A percentile compares a stretch with the other conserved stretches of the same genome.
Conservation (phyloP, 441 rosid genomes). For the Dalechampia spathulata region DNA sequence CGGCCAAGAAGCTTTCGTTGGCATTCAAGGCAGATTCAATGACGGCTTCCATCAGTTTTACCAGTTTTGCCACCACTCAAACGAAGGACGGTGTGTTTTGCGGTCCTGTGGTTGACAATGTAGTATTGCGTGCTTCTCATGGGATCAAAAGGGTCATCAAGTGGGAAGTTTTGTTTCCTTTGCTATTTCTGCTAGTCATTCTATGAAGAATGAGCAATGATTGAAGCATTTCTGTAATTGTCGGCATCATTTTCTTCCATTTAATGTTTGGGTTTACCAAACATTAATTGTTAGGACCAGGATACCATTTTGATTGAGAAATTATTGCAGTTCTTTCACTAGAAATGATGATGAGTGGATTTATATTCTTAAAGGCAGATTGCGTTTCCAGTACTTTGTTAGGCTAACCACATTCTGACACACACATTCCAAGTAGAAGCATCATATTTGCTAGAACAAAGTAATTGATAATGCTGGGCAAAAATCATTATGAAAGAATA, state of each 20-base stretch:
- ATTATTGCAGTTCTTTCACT: neutral
- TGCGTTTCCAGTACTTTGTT: no score
- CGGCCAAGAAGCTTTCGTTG: slow-evolving; percentile 19
- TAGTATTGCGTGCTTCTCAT: slow-evolving; percentile 3
- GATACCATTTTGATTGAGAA: neutral
- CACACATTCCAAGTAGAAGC: no score
- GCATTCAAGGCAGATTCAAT: slow-evolving; percentile 34
- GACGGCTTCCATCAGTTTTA: slow-evolving; percentile 12
- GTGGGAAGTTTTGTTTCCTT: slow-evolving; percentile 17
- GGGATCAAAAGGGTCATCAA: slow-evolving; percentile 9
- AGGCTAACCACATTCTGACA: no score
- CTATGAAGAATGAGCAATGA: neutral
- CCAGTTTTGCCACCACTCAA: slow-evolving; percentile 10
- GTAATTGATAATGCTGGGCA: no score
- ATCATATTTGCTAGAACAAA: no score
- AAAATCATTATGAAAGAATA: no score
- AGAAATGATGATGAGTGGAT: neutral
- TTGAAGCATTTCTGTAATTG: neutral
- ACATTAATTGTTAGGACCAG: neutral
- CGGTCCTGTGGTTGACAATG: slow-evolving; percentile 13
- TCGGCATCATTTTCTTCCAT: neutral
- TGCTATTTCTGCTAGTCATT: slow-evolving; percentile 3
- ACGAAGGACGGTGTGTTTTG: slow-evolving; percentile 12
- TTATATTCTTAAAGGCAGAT: neutral
- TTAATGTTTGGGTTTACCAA: neutral